Evolutionary conservation across 2,329 filamentous ascomycete genomes (phyloP).

Genomic region (Fusarium stilboides): DNA sequence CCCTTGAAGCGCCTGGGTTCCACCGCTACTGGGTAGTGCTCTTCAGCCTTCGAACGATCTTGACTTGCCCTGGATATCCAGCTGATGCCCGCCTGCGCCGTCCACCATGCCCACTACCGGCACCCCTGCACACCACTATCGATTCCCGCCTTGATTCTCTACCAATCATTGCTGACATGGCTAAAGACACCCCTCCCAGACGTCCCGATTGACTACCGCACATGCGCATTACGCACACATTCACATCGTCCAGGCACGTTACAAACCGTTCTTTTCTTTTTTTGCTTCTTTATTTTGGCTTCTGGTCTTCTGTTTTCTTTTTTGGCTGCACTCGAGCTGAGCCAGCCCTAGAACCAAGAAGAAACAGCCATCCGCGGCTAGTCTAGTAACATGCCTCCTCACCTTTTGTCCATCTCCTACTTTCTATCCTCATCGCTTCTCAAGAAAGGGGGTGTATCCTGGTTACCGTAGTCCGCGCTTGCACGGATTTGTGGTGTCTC

Average conservation of each 20-base stretch:
- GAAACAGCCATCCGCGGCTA: constrained; percentile 17
- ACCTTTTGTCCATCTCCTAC: constrained; percentile 25
- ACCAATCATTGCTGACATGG: constrained; percentile 44
- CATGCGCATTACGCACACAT: constrained; percentile 47
- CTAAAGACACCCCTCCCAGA: constrained; percentile 44
- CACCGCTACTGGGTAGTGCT: constrained; percentile 38
- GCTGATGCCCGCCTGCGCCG: constrained; percentile 47
- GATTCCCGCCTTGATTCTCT: constrained; percentile 23
- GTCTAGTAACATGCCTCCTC: constrained; percentile 8
- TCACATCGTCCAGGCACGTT: constrained; percentile 44
- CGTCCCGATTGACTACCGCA: constrained; percentile 39
- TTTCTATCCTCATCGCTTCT: constrained; percentile 17
- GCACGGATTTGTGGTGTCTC: constrained; percentile 24
- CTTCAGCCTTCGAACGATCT: constrained; percentile 39
- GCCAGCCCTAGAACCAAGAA: constrained; percentile 11
- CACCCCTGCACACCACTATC: constrained; percentile 51
- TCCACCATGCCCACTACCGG: constrained; percentile 45
- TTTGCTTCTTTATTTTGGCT: constrained; percentile 13
- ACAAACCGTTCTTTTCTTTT: constrained; percentile 43
- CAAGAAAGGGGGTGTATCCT: constrained; percentile 33
- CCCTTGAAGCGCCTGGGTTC: constrained; percentile 28
- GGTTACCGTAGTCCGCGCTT: constrained; percentile 15
- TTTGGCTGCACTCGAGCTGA: constrained; percentile 29
- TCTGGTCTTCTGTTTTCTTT: constrained; percentile 25
- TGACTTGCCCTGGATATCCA: constrained; percentile 44